Percentiles rank a stretch among this genome's conserved stretches.
phyloP scores from a whole-genome alignment of 2,329 filamentous ascomycete genomes.

The Verticillium zaregamsianum region DNA sequence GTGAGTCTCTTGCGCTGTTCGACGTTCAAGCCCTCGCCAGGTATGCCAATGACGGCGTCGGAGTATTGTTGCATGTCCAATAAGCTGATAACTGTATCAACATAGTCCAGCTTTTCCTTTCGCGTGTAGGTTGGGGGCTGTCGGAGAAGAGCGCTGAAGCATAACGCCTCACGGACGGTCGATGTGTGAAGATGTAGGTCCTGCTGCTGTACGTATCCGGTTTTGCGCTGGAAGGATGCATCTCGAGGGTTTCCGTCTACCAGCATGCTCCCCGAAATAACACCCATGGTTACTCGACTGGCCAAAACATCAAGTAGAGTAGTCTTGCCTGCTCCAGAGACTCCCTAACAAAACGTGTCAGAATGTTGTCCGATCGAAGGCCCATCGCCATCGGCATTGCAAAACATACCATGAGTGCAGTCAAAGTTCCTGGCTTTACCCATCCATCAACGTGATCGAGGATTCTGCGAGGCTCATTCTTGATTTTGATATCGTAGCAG shows the following conservation, averaged over 20 bases:
- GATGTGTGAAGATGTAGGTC: constrained; percentile 65
- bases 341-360: constrained; percentile 36
- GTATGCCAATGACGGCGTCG: constrained; percentile 64
- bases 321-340: constrained; percentile 72
- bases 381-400: constrained; percentile 47
- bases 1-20: constrained; percentile 56
- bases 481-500: constrained; percentile 70
- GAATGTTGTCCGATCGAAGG: constrained; percentile 18
- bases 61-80: constrained; percentile 56
- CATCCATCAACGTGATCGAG: constrained; percentile 69
- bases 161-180: constrained; percentile 64
- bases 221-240: constrained; percentile 65
- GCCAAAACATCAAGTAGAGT: constrained; percentile 71
- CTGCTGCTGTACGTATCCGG: constrained; percentile 70
- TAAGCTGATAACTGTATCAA: constrained; percentile 23
- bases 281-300: constrained; percentile 68
- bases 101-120: constrained; percentile 20
- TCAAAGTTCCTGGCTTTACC: constrained; percentile 71
- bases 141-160: constrained; percentile 63
- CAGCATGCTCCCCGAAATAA: constrained; percentile 66
- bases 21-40: constrained; percentile 50
- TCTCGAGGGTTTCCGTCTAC: constrained; percentile 63
- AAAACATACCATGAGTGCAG: constrained; percentile 65
- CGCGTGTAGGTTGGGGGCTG: constrained; percentile 54
- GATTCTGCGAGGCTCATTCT: constrained; percentile 60